Evolutionary conservation across 306 rosid species (phyloP).

Genomic region (Acacia melanoxylon): DNA sequence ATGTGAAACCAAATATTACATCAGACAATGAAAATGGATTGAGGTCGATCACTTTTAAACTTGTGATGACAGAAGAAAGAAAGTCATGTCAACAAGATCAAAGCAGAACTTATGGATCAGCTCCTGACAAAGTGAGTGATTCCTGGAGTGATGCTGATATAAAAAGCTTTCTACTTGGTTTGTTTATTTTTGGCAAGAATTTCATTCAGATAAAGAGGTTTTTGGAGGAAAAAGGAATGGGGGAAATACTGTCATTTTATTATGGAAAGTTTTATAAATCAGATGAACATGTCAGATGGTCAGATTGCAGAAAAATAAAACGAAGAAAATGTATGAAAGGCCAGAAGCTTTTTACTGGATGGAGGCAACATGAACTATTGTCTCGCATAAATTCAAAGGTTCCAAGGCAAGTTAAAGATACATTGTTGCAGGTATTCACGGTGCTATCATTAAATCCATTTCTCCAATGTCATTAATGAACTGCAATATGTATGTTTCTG

Average conservation of each 20-base stretch:
- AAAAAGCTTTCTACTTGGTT: conserved; percentile 63
- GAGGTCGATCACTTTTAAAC: conserved; percentile 20
- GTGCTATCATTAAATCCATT: too few relatives aligned
- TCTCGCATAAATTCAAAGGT: conserved; percentile 64
- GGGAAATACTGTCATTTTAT: conserved; percentile 69
- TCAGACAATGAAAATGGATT: conserved; percentile 26
- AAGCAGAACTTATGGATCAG: conserved; percentile 33
- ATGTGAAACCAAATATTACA: conserved; percentile 29
- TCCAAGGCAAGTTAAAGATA: conserved; percentile 46
- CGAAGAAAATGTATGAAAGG: conserved; percentile 59
- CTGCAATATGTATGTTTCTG: conserved; percentile 7
- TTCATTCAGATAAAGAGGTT: conserved; percentile 57
- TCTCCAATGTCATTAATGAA: background rate
- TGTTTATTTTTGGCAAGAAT: conserved; percentile 75
- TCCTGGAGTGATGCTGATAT: conserved; percentile 66
- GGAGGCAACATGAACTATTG: conserved; percentile 64
- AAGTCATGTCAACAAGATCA: conserved; percentile 16
- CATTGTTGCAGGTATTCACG: conserved; percentile 67
- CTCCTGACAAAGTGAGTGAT: conserved; percentile 34
- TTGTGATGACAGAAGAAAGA: conserved; percentile 13
- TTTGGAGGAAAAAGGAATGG: conserved; percentile 56
- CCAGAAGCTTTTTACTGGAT: conserved; percentile 58
- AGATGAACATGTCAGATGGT: conserved; percentile 62
- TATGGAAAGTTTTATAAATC: conserved; percentile 76
- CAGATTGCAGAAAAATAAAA: conserved; percentile 52